Percentiles rank a stretch among this genome's conserved stretches.
Evolutionary conservation across 2,329 filamentous ascomycete genomes (phyloP).

Genomic region (Arthrobotrys sphaeroides): DNA sequence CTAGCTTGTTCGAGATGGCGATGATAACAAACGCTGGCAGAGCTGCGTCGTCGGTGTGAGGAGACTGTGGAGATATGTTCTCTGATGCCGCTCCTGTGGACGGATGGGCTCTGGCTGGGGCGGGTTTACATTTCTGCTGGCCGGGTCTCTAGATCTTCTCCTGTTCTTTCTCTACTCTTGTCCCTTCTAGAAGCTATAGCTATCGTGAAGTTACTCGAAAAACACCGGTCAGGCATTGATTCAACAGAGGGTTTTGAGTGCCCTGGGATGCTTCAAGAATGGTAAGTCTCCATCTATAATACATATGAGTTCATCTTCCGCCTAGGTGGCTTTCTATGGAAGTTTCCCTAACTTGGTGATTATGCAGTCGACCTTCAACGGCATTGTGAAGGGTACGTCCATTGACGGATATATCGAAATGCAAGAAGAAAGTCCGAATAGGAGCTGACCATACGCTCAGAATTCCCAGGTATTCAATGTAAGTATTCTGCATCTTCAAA

Average conservation of each 20-base stretch:
- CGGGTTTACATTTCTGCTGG: not conserved
- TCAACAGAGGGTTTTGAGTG: not conserved
- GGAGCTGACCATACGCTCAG: slow-evolving; percentile 60
- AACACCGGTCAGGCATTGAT: not conserved
- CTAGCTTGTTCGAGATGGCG: no score
- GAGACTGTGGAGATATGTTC: not conserved
- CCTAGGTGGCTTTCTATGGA: not conserved
- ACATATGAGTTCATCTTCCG: no score
- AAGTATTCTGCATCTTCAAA: slow-evolving; percentile 54
- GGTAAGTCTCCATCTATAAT: slow-evolving; percentile 21
- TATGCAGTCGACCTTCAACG: slow-evolving; percentile 79
- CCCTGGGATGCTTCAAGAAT: not conserved
- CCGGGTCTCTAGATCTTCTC: not conserved
- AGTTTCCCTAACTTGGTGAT: not conserved
- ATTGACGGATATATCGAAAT: no score
- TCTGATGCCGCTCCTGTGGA: not conserved
- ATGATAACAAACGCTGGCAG: not conserved
- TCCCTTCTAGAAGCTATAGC: not conserved
- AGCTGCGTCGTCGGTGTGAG: not conserved
- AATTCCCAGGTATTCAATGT: slow-evolving; percentile 82
- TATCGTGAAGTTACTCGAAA: not conserved
- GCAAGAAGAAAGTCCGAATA: not conserved
- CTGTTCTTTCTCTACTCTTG: not conserved
- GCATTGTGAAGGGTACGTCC: slow-evolving; percentile 67
- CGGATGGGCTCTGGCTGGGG: not conserved